Base-by-base conservation (phyloP, 148 eudicot species). In the Cornus florida region DNA sequence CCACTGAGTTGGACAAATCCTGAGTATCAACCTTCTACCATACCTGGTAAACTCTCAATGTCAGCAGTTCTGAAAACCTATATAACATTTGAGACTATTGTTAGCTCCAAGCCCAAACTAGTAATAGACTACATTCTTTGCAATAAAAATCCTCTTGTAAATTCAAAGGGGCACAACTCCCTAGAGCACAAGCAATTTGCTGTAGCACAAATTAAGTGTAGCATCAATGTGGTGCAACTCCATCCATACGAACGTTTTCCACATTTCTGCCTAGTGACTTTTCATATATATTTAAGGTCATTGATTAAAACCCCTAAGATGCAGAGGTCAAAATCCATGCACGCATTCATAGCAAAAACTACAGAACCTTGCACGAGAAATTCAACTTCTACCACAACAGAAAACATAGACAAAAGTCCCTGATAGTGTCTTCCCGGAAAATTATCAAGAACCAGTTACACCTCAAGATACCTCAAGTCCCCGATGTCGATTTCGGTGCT, bases 391-490 rank as follows among this genome's bases (percentile, higher is more conserved):
- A 35, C 38, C 38, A 35, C 38, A 17, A 57, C 4, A 57, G 20
- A 35, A 68, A 68, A 14, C 41, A 68, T 68, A 68, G 20, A 68
- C 10, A 5, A 39, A 68, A 35, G 71, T 74, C 50, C 60, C 48
- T 74, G 38, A 67, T 74, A 74, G 20, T 60, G 48, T 57, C 32
- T 74, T 39, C 53, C 23, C 13, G 1, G 17, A 74, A 74, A 48
- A 28, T 74, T 74, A 41, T 33, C 17, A 20, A 74, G 43, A 74
- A 65, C 16, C 67, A 73, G 20, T 57, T 57, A 57, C 64, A 19
- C 67, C 43, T 19, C 43, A 1, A 73, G 64, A 57, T 57, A n/a
- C n/a, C n/a, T n/a, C n/a, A n/a, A n/a, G n/a, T n/a, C n/a, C n/a
- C n/a, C n/a, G n/a, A n/a, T n/a, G n/a, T n/a, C n/a, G n/a, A n/a